Conservation (phyloP, 2,329 filamentous ascomycete species). For the Xylaria sp. region DNA sequence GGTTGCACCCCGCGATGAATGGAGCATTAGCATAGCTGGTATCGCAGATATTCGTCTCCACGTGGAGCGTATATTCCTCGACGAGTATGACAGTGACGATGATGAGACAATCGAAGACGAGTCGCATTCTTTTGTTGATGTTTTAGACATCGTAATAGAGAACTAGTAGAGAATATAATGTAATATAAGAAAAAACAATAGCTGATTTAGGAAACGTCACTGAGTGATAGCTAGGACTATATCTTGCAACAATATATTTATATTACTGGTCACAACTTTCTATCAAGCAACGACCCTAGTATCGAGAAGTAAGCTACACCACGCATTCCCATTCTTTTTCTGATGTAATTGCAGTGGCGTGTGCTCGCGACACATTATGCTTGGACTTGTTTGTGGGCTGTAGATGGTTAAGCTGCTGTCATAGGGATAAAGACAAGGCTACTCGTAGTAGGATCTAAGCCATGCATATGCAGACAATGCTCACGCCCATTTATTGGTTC, state of each 20-base stretch:
- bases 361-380: neutral
- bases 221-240: neutral
- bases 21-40: slow-evolving; percentile 14
- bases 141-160: slow-evolving; percentile 17
- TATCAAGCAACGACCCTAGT: neutral
- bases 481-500: neutral
- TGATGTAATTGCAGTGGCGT: neutral
- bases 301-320: neutral
- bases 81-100: slow-evolving; percentile 16
- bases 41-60: slow-evolving; percentile 14
- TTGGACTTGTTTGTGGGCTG: neutral
- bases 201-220: neutral
- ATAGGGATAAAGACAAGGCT: neutral
- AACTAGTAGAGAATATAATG: neutral
- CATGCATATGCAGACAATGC: neutral
- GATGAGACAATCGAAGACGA: neutral
- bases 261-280: no score
- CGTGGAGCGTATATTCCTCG: slow-evolving; percentile 19
- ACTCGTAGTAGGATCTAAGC: neutral
- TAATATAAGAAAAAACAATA: neutral
- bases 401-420: neutral
- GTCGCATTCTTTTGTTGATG: slow-evolving; percentile 20
- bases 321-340: neutral
- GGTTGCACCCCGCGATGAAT: slow-evolving; percentile 9
- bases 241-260: neutral